Conservation (phyloP, 257 asterid genomes). For the Echium plantagineum region DNA sequence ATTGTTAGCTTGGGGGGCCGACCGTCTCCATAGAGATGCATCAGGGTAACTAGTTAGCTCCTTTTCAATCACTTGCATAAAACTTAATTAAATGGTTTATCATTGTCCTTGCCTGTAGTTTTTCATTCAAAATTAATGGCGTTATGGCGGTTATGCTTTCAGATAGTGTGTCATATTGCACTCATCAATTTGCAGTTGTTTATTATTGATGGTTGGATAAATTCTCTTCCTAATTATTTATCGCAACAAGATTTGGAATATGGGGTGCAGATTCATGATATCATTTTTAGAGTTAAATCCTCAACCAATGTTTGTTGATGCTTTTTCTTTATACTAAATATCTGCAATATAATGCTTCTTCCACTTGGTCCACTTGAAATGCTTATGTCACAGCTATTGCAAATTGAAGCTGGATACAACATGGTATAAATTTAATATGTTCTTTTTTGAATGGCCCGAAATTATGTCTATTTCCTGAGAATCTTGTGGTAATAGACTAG, state of each 20-base stretch:
- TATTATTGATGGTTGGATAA: background rate
- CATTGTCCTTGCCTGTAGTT: no score
- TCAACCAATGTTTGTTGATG: background rate
- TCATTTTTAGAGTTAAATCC: background rate
- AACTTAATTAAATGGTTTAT: background rate
- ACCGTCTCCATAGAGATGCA: conserved; percentile 71
- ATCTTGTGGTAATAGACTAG: background rate
- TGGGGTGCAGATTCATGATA: background rate
- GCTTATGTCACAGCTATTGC: background rate
- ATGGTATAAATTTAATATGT: background rate
- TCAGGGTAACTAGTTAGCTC: conserved; percentile 43
- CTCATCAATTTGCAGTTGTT: background rate
- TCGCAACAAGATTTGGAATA: background rate
- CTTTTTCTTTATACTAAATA: no score
- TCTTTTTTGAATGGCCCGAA: background rate
- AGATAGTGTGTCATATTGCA: background rate
- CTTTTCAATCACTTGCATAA: background rate
- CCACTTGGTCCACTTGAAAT: background rate
- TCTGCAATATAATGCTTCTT: background rate
- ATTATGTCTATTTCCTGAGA: background rate
- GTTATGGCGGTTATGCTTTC: background rate
- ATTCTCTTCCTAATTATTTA: background rate
- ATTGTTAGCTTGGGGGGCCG: conserved; percentile 91
- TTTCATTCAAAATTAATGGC: background rate
- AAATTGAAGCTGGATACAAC: background rate